A percentile compares a stretch with the other conserved stretches of the same genome.
These are phyloP conservation scores for Scheffersomyces parashehatae DNA, from an alignment of 1,139 yeast species.

Conservation along the genomic window DNA sequence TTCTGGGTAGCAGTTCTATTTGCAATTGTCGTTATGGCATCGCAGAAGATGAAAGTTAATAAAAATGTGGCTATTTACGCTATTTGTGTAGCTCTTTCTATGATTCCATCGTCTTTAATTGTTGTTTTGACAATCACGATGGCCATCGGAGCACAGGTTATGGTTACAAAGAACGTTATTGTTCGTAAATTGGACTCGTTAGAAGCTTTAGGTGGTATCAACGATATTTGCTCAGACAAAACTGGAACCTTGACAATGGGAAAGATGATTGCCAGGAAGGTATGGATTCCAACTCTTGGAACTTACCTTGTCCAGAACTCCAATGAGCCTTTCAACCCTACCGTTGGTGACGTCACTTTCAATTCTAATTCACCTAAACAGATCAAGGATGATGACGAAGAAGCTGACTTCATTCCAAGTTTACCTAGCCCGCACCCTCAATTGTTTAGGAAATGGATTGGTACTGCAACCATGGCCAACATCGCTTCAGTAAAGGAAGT, in stretches of 20 bases:
- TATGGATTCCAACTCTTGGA: conserved; percentile 38
- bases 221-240: conserved; percentile 54
- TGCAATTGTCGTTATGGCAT: conserved; percentile 41
- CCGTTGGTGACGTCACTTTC: conserved; percentile 28
- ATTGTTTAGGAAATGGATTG: conserved; percentile 23
- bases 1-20: conserved; percentile 40
- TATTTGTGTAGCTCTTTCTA: conserved; percentile 49
- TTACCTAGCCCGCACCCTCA: conserved; percentile 9
- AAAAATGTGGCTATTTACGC: conserved; percentile 44
- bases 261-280: conserved; percentile 46
- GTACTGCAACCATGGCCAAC: conserved; percentile 35
- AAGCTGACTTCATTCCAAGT: conserved; percentile 24
- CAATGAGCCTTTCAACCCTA: conserved; percentile 45
- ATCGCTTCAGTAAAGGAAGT: conserved; percentile 30
- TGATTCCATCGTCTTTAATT: conserved; percentile 58
- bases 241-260: conserved; percentile 57
- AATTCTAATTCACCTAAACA: conserved; percentile 23
- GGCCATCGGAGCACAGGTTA: conserved; percentile 49
- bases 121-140: conserved; percentile 54
- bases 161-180: conserved; percentile 46
- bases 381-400: conserved; percentile 32
- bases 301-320: conserved; percentile 32
- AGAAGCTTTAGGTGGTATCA: conserved; percentile 54
- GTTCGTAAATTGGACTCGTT: conserved; percentile 46
- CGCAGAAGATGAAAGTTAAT: conserved; percentile 37